Base-by-base conservation (phyloP, 2,329 filamentous ascomycete genomes). In the Beauveria caledonica region DNA sequence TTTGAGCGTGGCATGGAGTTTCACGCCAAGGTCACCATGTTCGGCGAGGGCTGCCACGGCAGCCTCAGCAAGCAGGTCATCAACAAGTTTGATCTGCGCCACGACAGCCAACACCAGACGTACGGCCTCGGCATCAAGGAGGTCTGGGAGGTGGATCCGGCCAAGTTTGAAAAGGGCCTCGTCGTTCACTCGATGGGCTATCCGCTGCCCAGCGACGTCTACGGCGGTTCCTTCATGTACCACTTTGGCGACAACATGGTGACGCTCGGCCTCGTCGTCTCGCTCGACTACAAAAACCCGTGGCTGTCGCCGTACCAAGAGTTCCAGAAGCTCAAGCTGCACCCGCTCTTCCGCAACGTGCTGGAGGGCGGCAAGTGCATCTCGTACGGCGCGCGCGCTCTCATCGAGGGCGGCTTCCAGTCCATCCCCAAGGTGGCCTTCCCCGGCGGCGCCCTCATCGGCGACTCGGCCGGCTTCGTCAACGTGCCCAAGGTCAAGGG, bases 1-100 rank as follows among this genome's bases (percentile, higher is more conserved):
- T 99, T 97, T 69, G 92, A 97, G 79, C 84, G 94, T 63, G 94
- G 94, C 62, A 99, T 99, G 94, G 94, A 96, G 76, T 99, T 99
- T 72, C 92, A 96, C 70, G 93, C 94, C 7, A 82, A 89, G 61
- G 87, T 94, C 54, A 99, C 94, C 42, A 80, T 99, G 60, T 92
- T 99, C 62, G 94, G 84, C 13, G 94, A 99, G 77, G 94, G 94
- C 13, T 97, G 93, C 71, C 94, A 99, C 72, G 94, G 94, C 64
- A 96, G 90, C 76, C 75, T 99, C 74, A 93, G 88, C 56, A 99
- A 99, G 79, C 89, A 97, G 75, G 87, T 97, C 59, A 89, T 91
- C 67, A 94, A 92, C 74, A 96, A 96, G 72, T 99, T 91, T 67
- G 91, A 97, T 70, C 78, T 99, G 63, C 85, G 94, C 63, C 82